A percentile compares a stretch with the other conserved stretches of the same genome.
phyloP scores from a whole-genome alignment of 768 basidiomycete genomes.

The Tephrocybe sp. region DNA sequence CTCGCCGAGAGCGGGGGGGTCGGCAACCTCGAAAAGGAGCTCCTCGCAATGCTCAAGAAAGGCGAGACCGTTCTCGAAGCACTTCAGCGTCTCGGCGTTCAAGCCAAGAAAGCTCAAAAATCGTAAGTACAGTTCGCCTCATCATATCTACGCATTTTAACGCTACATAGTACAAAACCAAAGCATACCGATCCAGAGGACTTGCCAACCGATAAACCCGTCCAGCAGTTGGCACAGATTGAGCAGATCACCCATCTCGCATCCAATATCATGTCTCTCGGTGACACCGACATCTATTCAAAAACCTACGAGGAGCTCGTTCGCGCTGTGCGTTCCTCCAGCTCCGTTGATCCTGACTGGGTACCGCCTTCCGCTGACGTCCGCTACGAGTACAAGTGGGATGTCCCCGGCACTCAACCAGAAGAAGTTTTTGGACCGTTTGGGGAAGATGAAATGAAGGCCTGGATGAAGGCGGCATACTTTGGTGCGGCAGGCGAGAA shows the following conservation, averaged over 20 bases:
- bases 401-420: conserved; percentile 44
- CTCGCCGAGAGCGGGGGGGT: conserved; percentile 66
- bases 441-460: conserved; percentile 71
- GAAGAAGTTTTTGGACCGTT: conserved; percentile 77
- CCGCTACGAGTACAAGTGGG: conserved; percentile 84
- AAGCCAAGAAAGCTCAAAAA: conserved; percentile 54
- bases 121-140: conserved; percentile 25
- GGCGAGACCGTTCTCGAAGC: conserved; percentile 92
- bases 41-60: conserved; percentile 75
- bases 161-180: conserved; percentile 20
- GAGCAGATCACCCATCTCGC: conserved; percentile 82
- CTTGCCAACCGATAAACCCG: conserved; percentile 51
- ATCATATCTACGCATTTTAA: not conserved
- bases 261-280: conserved; percentile 83
- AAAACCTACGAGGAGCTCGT: conserved; percentile 85
- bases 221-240: conserved; percentile 51
- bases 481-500: conserved; percentile 80
- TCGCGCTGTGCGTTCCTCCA: conserved; percentile 68
- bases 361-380: conserved; percentile 71
- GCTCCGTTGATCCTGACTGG: conserved; percentile 68
- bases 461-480: conserved; percentile 78
- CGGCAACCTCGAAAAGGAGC: conserved; percentile 57
- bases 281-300: conserved; percentile 83
- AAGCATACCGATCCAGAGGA: conserved; percentile 24
- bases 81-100: conserved; percentile 76